Evolutionary conservation across 2,329 filamentous ascomycete genomes (phyloP), one percentile per base, ranked within the genome.

Genomic region (Fonsecaea pugnacius): DNA sequence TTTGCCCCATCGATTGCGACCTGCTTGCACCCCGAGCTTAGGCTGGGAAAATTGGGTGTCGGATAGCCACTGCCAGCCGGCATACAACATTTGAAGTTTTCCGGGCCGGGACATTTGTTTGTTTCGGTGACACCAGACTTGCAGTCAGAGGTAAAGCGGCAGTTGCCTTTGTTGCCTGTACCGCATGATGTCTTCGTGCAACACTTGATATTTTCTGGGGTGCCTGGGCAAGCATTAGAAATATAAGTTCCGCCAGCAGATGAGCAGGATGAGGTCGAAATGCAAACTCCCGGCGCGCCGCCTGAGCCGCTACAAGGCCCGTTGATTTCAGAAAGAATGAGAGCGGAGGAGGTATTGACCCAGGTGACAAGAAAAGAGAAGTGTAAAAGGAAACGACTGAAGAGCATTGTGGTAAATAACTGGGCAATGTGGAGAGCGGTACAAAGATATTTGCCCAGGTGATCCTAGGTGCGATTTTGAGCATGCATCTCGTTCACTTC

Each of bases 161-260:
- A 71, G 57, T 72, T 70, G 5, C 66, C 66, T 32, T 65, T 62
- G 52, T 61, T 58, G 27, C 56, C 60, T 1, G 65, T 68, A 16
- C 56, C 63, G 32, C 69, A 70, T 27, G 46, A 43, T 32, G 66
- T 58, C 27, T 67, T 70, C 12, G 68, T 70, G 58, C 68, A 72
- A 61, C 70, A 72, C 63, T 71, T 65, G 53, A 72, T 63, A 43
- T 69, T 58, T 27, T 68, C 66, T 6, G 73, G 70, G 46, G 73
- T 72, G 10, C 69, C 71, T 21, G 70, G 66, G 52, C 72, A 73
- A 40, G 73, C 76, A 18, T 76, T 76, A 33, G 70, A 68, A 64
- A 77, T 74, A 62, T 75, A 74, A 57, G 72, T 76, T 46, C 79
- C 79, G 61, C 79, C 78, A 16, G 66, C 63, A 1, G 72, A 64